phyloP scores from a whole-genome alignment of 768 basidiomycete genomes.

The Multifurca ochricompacta region DNA sequence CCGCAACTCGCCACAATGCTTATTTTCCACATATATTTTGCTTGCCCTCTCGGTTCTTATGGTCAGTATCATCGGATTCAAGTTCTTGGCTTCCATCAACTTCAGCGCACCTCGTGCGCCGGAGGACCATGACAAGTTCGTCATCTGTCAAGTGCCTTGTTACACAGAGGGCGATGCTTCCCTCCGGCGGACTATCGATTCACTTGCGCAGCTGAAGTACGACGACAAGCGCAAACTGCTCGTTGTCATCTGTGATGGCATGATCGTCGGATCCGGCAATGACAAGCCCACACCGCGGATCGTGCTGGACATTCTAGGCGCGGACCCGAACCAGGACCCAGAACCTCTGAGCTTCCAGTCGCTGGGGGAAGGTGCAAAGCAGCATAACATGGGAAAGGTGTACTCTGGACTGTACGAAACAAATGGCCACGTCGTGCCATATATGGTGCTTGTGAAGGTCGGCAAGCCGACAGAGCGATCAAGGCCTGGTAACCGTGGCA shows the following conservation, averaged over 20 bases:
- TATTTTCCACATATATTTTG: slow-evolving; percentile 86
- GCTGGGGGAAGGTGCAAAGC: slow-evolving; percentile 89
- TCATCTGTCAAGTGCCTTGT: slow-evolving; percentile 97
- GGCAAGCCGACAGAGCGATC: slow-evolving; percentile 92
- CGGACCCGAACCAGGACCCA: slow-evolving; percentile 86
- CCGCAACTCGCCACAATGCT: slow-evolving; percentile 84
- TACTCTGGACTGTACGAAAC: slow-evolving; percentile 95
- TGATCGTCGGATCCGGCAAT: slow-evolving; percentile 95
- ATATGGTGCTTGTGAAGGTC: slow-evolving; percentile 84
- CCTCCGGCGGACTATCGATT: slow-evolving; percentile 84
- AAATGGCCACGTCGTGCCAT: slow-evolving; percentile 92
- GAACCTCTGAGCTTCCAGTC: slow-evolving; percentile 93
- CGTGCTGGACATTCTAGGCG: slow-evolving; percentile 93
- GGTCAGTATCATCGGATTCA: slow-evolving; percentile 94
- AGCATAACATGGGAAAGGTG: slow-evolving; percentile 97
- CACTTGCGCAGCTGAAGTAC: slow-evolving; percentile 88
- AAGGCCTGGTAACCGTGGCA: slow-evolving; percentile 94
- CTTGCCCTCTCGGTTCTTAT: slow-evolving; percentile 85
- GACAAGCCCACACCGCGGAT: slow-evolving; percentile 95
- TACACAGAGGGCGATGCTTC: slow-evolving; percentile 94
- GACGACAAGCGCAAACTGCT: slow-evolving; percentile 97
- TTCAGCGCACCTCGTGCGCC: slow-evolving; percentile 75
- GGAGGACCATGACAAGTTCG: slow-evolving; percentile 94
- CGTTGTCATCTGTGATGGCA: slow-evolving; percentile 93
- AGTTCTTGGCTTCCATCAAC: slow-evolving; percentile 86